These are phyloP conservation scores for Ceratobasidium sp. DNA, from an alignment of 1,284 basidiomycete genomes.

Conservation along the genomic window DNA sequence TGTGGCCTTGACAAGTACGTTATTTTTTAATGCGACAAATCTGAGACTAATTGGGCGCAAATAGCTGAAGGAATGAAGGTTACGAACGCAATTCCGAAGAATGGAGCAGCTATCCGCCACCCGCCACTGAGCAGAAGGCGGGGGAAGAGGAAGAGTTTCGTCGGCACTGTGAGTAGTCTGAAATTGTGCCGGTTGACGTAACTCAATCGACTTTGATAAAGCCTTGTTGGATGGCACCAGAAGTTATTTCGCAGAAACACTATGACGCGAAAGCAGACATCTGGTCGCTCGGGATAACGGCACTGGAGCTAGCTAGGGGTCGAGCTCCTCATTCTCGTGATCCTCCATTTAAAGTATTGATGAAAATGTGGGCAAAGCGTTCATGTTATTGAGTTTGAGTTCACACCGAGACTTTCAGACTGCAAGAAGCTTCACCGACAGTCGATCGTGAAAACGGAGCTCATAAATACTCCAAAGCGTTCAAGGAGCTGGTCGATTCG, in stretches of 20 bases:
- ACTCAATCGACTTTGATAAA: slow-evolving; percentile 49
- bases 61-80: slow-evolving; percentile 3
- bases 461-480: slow-evolving; percentile 82
- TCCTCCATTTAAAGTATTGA: slow-evolving; percentile 75
- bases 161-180: slow-evolving; percentile 74
- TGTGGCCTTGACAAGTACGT: background rate
- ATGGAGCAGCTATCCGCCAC: slow-evolving; percentile 5
- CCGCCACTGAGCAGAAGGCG: slow-evolving; percentile 38
- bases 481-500: slow-evolving; percentile 83
- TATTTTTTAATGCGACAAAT: background rate
- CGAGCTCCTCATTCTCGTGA: slow-evolving; percentile 83
- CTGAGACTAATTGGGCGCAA: background rate
- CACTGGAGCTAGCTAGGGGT: slow-evolving; percentile 84
- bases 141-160: slow-evolving; percentile 83
- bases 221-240: slow-evolving; percentile 96
- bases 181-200: background rate
- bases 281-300: slow-evolving; percentile 92
- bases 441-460: slow-evolving; percentile 75
- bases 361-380: slow-evolving; percentile 69
- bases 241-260: slow-evolving; percentile 82
- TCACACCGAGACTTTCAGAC: slow-evolving; percentile 55
- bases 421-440: slow-evolving; percentile 76
- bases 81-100: slow-evolving; percentile 18
- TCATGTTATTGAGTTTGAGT: slow-evolving; percentile 13
- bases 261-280: slow-evolving; percentile 86